A percentile compares a stretch with the other conserved stretches of the same genome.
Evolutionary conservation across 208 protist species (phyloP).

Genomic region (Histomonas meleagridis): DNA sequence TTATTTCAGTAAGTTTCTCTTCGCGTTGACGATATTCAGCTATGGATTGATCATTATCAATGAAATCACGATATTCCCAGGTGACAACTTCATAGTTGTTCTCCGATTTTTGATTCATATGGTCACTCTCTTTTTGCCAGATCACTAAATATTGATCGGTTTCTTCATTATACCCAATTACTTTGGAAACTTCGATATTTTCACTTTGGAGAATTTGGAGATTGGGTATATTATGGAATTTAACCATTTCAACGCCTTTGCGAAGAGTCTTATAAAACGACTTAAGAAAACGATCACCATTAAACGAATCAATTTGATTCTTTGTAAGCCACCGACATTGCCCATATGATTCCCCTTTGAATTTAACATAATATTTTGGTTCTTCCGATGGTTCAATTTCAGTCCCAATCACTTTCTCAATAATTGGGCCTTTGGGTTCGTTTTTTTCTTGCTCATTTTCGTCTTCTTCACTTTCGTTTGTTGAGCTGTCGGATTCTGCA

Average conservation of each 20-base stretch:
- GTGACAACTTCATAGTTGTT: background rate
- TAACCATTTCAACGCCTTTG: background rate
- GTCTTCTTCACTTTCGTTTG: background rate
- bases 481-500: background rate
- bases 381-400: background rate
- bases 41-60: background rate
- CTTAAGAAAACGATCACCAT: background rate
- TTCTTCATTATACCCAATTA: background rate
- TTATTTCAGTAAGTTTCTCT: background rate
- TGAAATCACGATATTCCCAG: background rate
- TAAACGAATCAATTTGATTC: background rate
- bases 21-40: background rate
- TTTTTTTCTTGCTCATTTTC: background rate
- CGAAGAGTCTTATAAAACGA: background rate
- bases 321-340: background rate
- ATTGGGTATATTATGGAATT: too few relatives aligned
- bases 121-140: background rate
- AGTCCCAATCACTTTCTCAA: constrained; percentile 7
- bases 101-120: too few relatives aligned
- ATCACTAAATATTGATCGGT: background rate
- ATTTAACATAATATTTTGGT: background rate
- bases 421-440: background rate
- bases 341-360: background rate
- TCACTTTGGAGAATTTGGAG: too few relatives aligned
- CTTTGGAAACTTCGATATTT: background rate